Percentiles rank a stretch among this genome's conserved stretches.
Conservation (phyloP, 2,329 filamentous ascomycete genomes). For the Uncinocarpus reesii region DNA sequence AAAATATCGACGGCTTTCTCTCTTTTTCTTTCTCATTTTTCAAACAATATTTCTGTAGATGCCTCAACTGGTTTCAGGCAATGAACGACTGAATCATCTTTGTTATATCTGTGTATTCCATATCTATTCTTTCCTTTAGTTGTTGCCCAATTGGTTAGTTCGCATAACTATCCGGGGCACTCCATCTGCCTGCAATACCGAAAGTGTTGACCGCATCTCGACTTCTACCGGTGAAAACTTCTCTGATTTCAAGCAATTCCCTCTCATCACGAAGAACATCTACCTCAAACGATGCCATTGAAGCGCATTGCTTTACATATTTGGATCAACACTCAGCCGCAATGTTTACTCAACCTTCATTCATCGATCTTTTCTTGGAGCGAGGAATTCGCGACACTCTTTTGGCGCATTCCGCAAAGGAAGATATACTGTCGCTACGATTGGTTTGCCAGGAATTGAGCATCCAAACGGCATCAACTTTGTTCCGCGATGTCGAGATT, state of each 20-base stretch:
- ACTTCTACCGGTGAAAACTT: not conserved
- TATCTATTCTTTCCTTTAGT: not conserved
- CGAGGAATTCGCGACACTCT: slow-evolving; percentile 27
- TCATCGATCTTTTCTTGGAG: slow-evolving; percentile 22
- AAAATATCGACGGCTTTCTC: not conserved
- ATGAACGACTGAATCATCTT: not conserved
- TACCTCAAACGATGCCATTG: slow-evolving; percentile 4
- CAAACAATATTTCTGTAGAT: not conserved
- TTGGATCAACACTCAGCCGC: not conserved
- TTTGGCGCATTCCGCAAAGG: slow-evolving; percentile 23
- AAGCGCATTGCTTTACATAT: not conserved
- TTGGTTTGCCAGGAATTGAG: slow-evolving; percentile 30
- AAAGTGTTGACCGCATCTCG: slow-evolving; percentile 2
- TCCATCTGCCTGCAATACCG: not conserved
- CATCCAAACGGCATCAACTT: slow-evolving; percentile 24
- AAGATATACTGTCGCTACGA: slow-evolving; percentile 29
- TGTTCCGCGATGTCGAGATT: slow-evolving; percentile 39
- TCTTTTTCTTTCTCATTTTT: not conserved
- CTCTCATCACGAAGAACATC: not conserved
- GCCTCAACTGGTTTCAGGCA: not conserved
- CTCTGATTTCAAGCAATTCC: not conserved
- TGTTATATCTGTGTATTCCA: not conserved
- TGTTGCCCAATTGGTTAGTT: not conserved
- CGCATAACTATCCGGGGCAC: not conserved
- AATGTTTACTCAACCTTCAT: not conserved